Base-by-base conservation (phyloP, 2,329 filamentous ascomycete genomes). In the Immersiporthe knoxdaviesiana region DNA sequence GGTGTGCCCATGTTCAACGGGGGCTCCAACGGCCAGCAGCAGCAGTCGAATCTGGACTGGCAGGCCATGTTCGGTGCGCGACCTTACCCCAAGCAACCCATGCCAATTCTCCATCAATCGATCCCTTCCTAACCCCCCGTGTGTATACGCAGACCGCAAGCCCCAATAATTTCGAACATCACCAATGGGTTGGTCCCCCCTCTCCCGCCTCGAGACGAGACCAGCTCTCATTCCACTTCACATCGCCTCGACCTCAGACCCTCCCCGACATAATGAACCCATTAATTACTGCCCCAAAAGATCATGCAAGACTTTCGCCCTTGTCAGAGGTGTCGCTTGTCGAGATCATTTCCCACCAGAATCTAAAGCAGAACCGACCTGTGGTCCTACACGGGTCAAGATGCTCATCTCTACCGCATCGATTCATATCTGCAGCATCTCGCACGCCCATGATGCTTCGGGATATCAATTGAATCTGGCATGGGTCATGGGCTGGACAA, bases 41-140 rank as follows among this genome's bases (percentile, higher is more conserved):
- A 89, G 81, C 84, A 87, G 81, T 83, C 84, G 78, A 81, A 85
- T 83, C 83, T 91, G 83, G 91, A 93, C 82, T 93, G 91, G 91
- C 87, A 90, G 77, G 87, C 91, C 79, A 91, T 93, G 88, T 92
- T 92, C 83, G 89, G 89, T 86, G 85, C 87, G 82, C 87, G 90
- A 81, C 84, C 88, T 81, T 83, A 4, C 35, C 85, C 80, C 89
- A 88, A 30, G 50, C 61, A 67, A 60, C 39, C 21, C 50, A 59
- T 81, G 86, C 87, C 83, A 87, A 84, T 81, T 78, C 85, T n/a
- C n/a, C n/a, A n/a, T n/a, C n/a, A n/a, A 78, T 39, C 6, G 37
- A 39, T 39, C 78, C 85, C 78, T 89, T 87, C 81, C 90, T 85
- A 90, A 90, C 84, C 84, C 87, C 85, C n/a, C n/a, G n/a, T n/a